These are phyloP conservation scores for Myxozyma sirexii DNA, from an alignment of 805 yeast genomes.

Conservation along the genomic window DNA sequence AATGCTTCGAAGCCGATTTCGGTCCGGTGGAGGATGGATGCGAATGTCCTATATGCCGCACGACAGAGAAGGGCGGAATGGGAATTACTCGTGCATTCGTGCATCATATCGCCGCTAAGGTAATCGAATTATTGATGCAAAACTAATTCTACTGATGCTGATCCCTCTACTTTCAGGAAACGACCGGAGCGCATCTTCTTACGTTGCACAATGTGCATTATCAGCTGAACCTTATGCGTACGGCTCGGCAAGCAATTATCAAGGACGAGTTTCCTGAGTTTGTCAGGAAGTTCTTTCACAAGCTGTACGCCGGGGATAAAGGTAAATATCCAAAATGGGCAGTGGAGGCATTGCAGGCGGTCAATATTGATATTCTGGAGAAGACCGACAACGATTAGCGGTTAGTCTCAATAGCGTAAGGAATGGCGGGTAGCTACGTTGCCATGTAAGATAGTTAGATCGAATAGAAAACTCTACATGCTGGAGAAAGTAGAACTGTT, in stretches of 20 bases:
- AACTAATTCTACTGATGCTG: too few species aligned
- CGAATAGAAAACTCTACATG: not conserved
- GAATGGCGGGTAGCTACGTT: not conserved
- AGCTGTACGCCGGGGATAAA: slow-evolving; percentile 42
- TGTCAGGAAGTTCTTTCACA: slow-evolving; percentile 44
- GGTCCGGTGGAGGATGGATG: slow-evolving; percentile 48
- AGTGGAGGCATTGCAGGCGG: slow-evolving; percentile 45
- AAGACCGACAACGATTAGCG: not conserved
- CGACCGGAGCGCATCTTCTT: slow-evolving; percentile 50
- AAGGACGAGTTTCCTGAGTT: slow-evolving; percentile 45
- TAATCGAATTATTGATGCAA: not conserved
- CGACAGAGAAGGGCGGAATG: slow-evolving; percentile 42
- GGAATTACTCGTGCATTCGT: slow-evolving; percentile 47
- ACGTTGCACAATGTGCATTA: slow-evolving; percentile 50
- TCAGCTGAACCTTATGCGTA: slow-evolving; percentile 49
- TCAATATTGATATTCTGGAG: slow-evolving; percentile 42
- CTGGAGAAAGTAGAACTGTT: not conserved
- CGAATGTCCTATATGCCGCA: slow-evolving; percentile 46
- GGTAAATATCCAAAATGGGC: slow-evolving; percentile 49
- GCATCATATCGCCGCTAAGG: slow-evolving; percentile 44
- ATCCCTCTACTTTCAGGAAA: too few species aligned
- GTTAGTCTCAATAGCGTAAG: too few species aligned
- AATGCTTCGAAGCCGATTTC: slow-evolving; percentile 43
- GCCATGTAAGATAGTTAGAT: not conserved
- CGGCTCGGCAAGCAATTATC: slow-evolving; percentile 46